Conservation (phyloP, 2,329 filamentous ascomycete species). For the Scedosporium aurantiacum region DNA sequence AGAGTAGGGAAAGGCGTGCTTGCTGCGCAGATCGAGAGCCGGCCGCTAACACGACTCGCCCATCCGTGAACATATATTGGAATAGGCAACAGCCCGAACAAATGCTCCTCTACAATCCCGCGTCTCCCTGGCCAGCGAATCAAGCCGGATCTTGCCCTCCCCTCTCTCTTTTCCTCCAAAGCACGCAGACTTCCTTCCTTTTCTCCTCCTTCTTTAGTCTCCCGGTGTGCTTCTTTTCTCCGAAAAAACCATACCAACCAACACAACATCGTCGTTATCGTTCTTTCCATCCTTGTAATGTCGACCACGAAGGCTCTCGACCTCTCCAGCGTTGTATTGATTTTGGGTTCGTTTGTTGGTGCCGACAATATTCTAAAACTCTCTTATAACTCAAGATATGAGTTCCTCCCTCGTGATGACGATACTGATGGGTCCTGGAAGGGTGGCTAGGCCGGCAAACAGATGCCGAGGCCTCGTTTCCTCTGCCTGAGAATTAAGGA, state of each 20-base stretch:
- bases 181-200: not conserved
- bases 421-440: not conserved
- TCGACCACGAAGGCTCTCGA: not conserved
- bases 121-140: not conserved
- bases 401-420: not conserved
- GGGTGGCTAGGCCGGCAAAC: not conserved
- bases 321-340: not conserved
- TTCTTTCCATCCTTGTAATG: not conserved
- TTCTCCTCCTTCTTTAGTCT: not conserved
- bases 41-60: not conserved
- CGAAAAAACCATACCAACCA: not conserved
- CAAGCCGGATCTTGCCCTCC: not conserved
- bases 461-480: constrained; percentile 2
- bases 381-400: not conserved
- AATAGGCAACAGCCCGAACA: not conserved
- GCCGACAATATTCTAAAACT: not conserved
- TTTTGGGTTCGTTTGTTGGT: not conserved
- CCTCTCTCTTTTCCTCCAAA: not conserved
- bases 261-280: not conserved
- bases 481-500: constrained; percentile 7
- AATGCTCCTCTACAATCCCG: not conserved
- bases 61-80: not conserved
- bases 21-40: too few relatives aligned
- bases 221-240: too few relatives aligned
- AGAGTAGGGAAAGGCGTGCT: not conserved